Evolutionary conservation across 2,329 filamentous ascomycete genomes (phyloP), one percentile per base, ranked within the genome.

Genomic region (Chaetoscypha palmicola): DNA sequence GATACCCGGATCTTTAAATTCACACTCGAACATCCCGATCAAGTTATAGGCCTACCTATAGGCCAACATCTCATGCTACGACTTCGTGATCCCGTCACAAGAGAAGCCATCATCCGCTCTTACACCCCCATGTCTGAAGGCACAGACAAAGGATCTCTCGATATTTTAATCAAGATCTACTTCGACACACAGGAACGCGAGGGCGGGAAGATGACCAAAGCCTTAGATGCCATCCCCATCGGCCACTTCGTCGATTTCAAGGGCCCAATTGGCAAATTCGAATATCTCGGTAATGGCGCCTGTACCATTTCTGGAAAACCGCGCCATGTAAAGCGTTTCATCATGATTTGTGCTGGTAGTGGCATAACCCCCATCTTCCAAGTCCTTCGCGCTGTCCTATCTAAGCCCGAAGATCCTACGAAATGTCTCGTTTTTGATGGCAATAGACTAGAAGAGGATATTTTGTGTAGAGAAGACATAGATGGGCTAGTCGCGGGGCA

Each of bases 281-380:
- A 84, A 56, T 95, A 95, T 57, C 68, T 81, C 0, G 83, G 85
- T 0, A 65, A 69, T 0, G 88, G 89, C 0, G 50, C 64, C 2
- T 87, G 84, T 55, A 59, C 66, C 0, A 66, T 94, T 32, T 76
- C 76, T 23, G 75, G 75, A 0, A 71, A 68, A 16, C 62, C 69
- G 45, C 68, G 81, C 8, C 64, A 55, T 0, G 75, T 94, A 1
- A 75, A 73, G 41, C 74, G 73, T 10, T 87, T 95, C 62, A 70
- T 85, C 59, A 94, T 95, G 88, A 80, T 95, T 23, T 92, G 86
- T 55, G 90, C 76, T 11, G 90, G 90, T 4, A 86, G 79, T n/a
- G 90, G 90, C 1, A 84, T 96, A 58, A 95, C 90, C n/a, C 90
- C 90, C 0, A 86, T 95, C 51, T 92, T 82, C 61, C 86, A 92